Percentiles rank a stretch among this genome's conserved stretches.
Conservation (phyloP, 306 rosid genomes). For the Fragaria vesca region DNA sequence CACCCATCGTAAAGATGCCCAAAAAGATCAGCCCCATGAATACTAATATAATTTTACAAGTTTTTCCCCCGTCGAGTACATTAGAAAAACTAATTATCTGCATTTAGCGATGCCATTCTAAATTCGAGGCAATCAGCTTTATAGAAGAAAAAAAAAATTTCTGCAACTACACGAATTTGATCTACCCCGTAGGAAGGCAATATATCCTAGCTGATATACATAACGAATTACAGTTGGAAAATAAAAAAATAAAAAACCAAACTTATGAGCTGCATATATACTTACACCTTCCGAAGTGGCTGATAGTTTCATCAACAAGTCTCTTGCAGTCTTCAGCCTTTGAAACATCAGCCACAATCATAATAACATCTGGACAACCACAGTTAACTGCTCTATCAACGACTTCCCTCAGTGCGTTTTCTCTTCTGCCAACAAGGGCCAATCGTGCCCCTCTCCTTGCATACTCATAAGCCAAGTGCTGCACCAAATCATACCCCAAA, state of each 20-base stretch:
- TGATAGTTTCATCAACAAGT: constrained; percentile 50
- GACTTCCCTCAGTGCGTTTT: constrained; percentile 41
- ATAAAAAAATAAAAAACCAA: neutral
- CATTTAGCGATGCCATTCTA: neutral
- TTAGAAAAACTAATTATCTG: neutral
- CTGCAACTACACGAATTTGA: neutral
- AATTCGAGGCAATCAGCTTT: neutral
- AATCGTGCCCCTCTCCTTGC: constrained; percentile 58
- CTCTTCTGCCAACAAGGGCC: constrained; percentile 53
- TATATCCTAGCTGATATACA: neutral
- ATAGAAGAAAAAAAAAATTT: no score
- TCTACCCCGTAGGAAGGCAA: neutral
- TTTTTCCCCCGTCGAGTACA: neutral
- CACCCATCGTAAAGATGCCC: neutral
- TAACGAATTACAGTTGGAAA: neutral
- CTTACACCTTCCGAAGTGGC: constrained; percentile 51
- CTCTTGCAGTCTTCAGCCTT: constrained; percentile 46
- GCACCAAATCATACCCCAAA: neutral
- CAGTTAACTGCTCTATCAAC: constrained; percentile 37
- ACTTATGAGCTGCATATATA: neutral
- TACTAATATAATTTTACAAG: neutral
- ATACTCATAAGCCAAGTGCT: constrained; percentile 82
- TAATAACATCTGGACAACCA: constrained; percentile 58
- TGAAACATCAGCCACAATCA: constrained; percentile 58
- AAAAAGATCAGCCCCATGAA: neutral